Percentiles rank a stretch among this genome's conserved stretches.
Evolutionary conservation across 768 basidiomycete genomes (phyloP).

Genomic region (Rhizopogon vulgaris): DNA sequence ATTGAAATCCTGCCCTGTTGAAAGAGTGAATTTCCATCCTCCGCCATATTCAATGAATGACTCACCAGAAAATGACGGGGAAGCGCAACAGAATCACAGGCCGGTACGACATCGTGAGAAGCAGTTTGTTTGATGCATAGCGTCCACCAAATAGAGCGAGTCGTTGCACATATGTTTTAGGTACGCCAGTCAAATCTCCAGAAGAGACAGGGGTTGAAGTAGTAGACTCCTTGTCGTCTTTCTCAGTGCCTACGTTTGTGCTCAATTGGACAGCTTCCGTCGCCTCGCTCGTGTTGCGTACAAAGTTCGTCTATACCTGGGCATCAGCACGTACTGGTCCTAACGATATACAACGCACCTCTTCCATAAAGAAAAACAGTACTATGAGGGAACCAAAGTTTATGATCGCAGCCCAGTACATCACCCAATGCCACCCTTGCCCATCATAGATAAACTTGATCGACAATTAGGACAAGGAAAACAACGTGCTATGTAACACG

Average conservation of each 20-base stretch:
- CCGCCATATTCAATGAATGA: background rate
- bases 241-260: background rate
- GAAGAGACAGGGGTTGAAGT: constrained; percentile 1
- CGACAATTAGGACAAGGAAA: background rate
- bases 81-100: constrained; percentile 14
- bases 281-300: constrained; percentile 12
- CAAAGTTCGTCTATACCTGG: constrained; percentile 9
- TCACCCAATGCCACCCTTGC: constrained; percentile 17
- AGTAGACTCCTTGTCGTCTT: constrained; percentile 9
- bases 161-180: constrained; percentile 9
- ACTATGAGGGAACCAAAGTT: constrained; percentile 12
- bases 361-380: constrained; percentile 14
- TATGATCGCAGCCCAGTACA: constrained; percentile 18
- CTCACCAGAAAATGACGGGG: constrained; percentile 15
- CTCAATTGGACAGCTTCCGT: constrained; percentile 4
- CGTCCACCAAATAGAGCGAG: constrained; percentile 10
- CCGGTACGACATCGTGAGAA: constrained; percentile 14
- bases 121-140: constrained; percentile 14
- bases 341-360: constrained; percentile 5
- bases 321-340: background rate
- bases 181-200: constrained; percentile 7
- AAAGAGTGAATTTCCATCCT: background rate
- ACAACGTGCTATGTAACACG: background rate
- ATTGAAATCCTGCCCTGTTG: constrained; percentile 16
- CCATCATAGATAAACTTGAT: constrained; percentile 14